A percentile compares a stretch with the other conserved stretches of the same genome.
These are phyloP conservation scores for Pyrus betulifolia DNA, from an alignment of 306 rosid species.

Conservation along the genomic window DNA sequence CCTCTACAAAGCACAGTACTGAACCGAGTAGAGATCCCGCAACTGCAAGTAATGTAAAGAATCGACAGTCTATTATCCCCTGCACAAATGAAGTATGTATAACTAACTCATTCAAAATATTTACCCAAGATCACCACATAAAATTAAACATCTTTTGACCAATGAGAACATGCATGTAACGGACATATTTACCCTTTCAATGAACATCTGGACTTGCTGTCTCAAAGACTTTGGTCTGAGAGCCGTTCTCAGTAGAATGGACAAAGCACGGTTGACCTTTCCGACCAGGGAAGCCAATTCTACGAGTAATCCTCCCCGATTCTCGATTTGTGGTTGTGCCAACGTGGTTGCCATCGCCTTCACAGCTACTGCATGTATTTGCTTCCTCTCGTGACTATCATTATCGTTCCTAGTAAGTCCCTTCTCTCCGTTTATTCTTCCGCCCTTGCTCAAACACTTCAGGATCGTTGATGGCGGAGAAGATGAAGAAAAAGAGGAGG, in stretches of 20 bases:
- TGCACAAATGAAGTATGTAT: background rate
- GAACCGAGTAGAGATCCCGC: constrained; percentile 47
- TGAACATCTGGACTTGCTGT: constrained; percentile 30
- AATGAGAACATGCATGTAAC: background rate
- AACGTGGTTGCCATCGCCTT: constrained; percentile 9
- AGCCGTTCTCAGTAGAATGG: constrained; percentile 11
- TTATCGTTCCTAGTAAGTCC: background rate
- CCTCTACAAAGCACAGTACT: constrained; percentile 43
- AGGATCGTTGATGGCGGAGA: background rate
- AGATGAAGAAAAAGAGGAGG: constrained; percentile 15
- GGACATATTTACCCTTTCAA: constrained; percentile 30
- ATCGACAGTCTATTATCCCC: constrained; percentile 46
- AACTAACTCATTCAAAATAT: background rate
- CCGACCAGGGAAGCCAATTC: constrained; percentile 16
- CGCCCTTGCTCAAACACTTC: constrained; percentile 1
- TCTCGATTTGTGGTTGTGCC: background rate
- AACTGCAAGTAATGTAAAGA: constrained; percentile 41
- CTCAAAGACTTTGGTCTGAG: constrained; percentile 1
- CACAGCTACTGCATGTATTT: background rate
- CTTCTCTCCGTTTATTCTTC: background rate
- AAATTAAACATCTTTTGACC: background rate
- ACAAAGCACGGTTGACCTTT: background rate
- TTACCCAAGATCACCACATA: background rate
- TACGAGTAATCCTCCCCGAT: background rate
- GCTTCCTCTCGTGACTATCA: background rate